phyloP scores from a whole-genome alignment of 2,329 filamentous ascomycete genomes.

The Aspergillus sp. region DNA sequence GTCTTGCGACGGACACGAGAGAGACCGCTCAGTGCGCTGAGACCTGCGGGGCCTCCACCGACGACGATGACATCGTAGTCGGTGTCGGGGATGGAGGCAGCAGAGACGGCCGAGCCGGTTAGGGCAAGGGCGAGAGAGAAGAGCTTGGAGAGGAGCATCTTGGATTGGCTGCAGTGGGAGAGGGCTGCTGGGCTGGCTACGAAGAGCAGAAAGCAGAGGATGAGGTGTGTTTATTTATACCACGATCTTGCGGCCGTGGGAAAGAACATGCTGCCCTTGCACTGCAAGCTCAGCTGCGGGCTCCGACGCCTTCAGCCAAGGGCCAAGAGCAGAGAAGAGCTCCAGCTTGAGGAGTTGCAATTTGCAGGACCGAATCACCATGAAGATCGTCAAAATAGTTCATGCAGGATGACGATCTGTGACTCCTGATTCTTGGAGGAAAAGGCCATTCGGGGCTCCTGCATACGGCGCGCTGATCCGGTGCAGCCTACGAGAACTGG shows the following conservation, averaged over 20 bases:
- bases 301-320: background rate
- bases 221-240: background rate
- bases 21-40: conserved; percentile 57
- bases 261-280: too few relatives aligned
- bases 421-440: too few relatives aligned
- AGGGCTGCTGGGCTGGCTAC: background rate
- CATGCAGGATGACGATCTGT: conserved; percentile 9
- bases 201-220: background rate
- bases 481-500: too few relatives aligned
- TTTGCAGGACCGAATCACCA: conserved; percentile 8
- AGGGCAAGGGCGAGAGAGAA: conserved; percentile 26
- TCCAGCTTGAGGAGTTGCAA: conserved; percentile 3
- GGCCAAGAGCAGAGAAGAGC: background rate
- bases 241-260: background rate
- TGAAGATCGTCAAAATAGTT: conserved; percentile 10
- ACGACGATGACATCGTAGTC: conserved; percentile 59
- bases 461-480: too few relatives aligned
- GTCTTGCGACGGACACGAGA: conserved; percentile 58
- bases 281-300: too few relatives aligned
- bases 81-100: conserved; percentile 25
- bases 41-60: conserved; percentile 59
- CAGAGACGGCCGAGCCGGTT: conserved; percentile 20
- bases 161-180: background rate
- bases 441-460: too few relatives aligned
- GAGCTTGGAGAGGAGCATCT: conserved; percentile 21